A percentile compares a stretch with the other conserved stretches of the same genome.
phyloP scores from a whole-genome alignment of 345 rosid genomes.

The Lepidium africanum region DNA sequence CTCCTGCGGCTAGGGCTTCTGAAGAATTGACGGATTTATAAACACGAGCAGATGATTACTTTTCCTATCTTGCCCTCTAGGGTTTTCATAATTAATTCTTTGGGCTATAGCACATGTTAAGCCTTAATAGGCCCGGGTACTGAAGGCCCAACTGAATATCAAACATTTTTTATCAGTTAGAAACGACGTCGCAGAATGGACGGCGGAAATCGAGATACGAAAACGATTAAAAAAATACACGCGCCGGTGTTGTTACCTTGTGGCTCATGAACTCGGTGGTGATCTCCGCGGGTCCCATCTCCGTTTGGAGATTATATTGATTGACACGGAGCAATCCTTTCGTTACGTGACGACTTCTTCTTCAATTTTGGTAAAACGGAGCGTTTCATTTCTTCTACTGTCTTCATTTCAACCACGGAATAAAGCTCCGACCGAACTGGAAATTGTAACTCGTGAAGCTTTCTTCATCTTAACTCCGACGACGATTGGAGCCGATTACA shows the following conservation, averaged over 20 bases:
- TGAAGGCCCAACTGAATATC: background rate
- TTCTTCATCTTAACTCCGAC: background rate
- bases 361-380: background rate
- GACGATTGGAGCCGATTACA: background rate
- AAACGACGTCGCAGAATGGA: background rate
- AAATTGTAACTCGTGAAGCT: background rate
- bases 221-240: slow-evolving; percentile 4
- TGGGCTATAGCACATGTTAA: background rate
- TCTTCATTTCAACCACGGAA: slow-evolving; percentile 7
- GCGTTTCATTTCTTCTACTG: background rate
- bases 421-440: background rate
- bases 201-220: background rate
- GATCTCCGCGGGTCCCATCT: slow-evolving; percentile 13
- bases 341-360: slow-evolving; percentile 15
- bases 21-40: background rate
- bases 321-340: slow-evolving; percentile 9
- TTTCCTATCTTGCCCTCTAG: slow-evolving; percentile 8
- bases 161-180: background rate
- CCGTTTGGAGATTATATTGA: slow-evolving; percentile 7
- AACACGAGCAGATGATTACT: background rate
- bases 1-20: slow-evolving; percentile 20
- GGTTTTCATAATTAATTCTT: background rate
- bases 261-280: slow-evolving; percentile 26
- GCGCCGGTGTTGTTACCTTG: slow-evolving; percentile 17
- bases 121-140: background rate